Evolutionary conservation across 805 yeast genomes (phyloP), one percentile per base, ranked within the genome.

Genomic region (Saccharomycopsis sp.): DNA sequence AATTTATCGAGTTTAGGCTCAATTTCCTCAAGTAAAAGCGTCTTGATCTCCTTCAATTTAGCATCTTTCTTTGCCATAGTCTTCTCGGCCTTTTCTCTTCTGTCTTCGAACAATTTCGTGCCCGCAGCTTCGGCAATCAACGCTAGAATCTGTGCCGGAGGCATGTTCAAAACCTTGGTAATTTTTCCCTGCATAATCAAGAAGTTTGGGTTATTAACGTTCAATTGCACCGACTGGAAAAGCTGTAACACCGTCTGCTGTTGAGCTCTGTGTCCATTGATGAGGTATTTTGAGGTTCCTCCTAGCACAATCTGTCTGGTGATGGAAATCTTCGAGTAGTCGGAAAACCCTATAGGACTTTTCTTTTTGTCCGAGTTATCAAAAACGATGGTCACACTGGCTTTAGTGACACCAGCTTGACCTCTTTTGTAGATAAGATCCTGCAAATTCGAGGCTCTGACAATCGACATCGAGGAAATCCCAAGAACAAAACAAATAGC

Each of bases 401-500:
- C 99, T 69, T 90, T 92, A 1, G 97, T 92, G 14, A 93, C 93
- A 64, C 98, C 98, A 0, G 99, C 98, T 70, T 94, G 99, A 12
- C 99, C 99, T 65, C 98, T 82, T 67, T 94, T 94, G 70, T 94
- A 94, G 55, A 94, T 94, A 69, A 94, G 80, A 71, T 94, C 99
- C 68, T 93, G 97, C 47, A 92, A 75, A 68, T 86, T 92, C 3
- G 90, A 85, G 0, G 99, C 99, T 69, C 99, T 79, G 25, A 96
- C 97, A 0, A 96, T 88, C n/a, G 89, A 70, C 94, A 93, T 91
- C 12, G 96, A 84, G 0, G 97, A 86, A 61, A 94, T 92, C 57
- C 99, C 99, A 38, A 94, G 77, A n/a, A 96, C 99, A 72, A 94
- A 94, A 73, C 99, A 94, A 58, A 94, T 93, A 58, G 99, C 96